These are phyloP conservation scores for Ceratobasidium sp. DNA, from an alignment of 1,284 basidiomycete species.

Conservation along the genomic window DNA sequence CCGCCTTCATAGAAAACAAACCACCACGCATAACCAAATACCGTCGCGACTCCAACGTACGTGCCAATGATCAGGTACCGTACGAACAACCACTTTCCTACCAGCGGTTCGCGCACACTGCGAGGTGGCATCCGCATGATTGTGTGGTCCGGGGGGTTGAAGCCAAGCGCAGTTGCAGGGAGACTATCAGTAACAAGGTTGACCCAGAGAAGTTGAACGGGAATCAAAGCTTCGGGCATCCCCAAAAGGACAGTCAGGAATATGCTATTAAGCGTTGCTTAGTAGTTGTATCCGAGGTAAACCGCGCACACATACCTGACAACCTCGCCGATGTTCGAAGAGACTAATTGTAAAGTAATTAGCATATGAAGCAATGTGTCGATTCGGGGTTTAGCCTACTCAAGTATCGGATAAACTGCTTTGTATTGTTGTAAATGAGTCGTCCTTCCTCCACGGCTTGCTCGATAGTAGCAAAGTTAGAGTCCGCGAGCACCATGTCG, in stretches of 20 bases:
- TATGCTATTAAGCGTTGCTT: constrained; percentile 63
- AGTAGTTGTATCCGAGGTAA: constrained; percentile 27
- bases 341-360: constrained; percentile 67
- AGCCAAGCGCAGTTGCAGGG: constrained; percentile 97
- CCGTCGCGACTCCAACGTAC: constrained; percentile 94
- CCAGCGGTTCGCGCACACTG: constrained; percentile 85
- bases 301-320: constrained; percentile 64
- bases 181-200: constrained; percentile 95
- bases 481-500: constrained; percentile 93
- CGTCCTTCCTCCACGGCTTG: constrained; percentile 96
- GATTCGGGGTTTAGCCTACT: constrained; percentile 59
- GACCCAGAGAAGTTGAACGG: constrained; percentile 97
- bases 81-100: constrained; percentile 94
- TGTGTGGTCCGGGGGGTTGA: constrained; percentile 94
- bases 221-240: constrained; percentile 98
- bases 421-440: constrained; percentile 98
- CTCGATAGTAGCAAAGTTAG: constrained; percentile 91
- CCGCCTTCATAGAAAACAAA: constrained; percentile 90
- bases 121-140: constrained; percentile 96
- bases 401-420: constrained; percentile 94
- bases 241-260: constrained; percentile 96
- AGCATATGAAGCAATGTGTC: neutral
- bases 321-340: constrained; percentile 97
- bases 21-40: constrained; percentile 99
- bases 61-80: constrained; percentile 91